Evolutionary conservation across 2,329 filamentous ascomycete species (phyloP).

Genomic region (Triangularia verruculosa): DNA sequence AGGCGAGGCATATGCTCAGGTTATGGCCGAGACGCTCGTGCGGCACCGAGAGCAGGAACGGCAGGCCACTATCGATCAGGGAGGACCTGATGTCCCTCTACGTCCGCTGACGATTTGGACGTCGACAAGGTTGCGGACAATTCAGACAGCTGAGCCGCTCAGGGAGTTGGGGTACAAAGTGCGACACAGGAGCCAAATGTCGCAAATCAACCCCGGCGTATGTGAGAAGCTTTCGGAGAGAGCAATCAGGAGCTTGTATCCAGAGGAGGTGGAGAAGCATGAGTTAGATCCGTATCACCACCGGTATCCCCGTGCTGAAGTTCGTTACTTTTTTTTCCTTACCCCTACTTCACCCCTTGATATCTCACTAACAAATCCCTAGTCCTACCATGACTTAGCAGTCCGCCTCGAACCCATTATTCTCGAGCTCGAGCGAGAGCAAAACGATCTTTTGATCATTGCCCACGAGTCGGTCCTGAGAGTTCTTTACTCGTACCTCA

Average conservation of each 20-base stretch:
- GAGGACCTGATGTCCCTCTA: slow-evolving; percentile 64
- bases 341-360: no score
- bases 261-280: slow-evolving; percentile 89
- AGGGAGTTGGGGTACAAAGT: slow-evolving; percentile 78
- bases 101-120: slow-evolving; percentile 92
- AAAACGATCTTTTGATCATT: slow-evolving; percentile 96
- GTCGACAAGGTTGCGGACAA: slow-evolving; percentile 82
- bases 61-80: slow-evolving; percentile 63
- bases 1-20: slow-evolving; percentile 75
- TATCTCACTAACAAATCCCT: slow-evolving; percentile 15
- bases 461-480: slow-evolving; percentile 97
- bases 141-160: slow-evolving; percentile 85
- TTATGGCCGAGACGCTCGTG: slow-evolving; percentile 81
- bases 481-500: slow-evolving; percentile 94
- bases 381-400: slow-evolving; percentile 98
- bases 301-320: slow-evolving; percentile 90
- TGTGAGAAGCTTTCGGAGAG: slow-evolving; percentile 90
- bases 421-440: slow-evolving; percentile 91
- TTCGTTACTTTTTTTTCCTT: slow-evolving; percentile 42
- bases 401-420: slow-evolving; percentile 97
- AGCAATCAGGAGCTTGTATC: slow-evolving; percentile 76
- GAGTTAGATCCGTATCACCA: slow-evolving; percentile 95
- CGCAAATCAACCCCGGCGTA: slow-evolving; percentile 92
- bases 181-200: slow-evolving; percentile 91
- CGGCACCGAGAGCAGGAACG: slow-evolving; percentile 81